Percentiles rank a stretch among this genome's conserved stretches.
Evolutionary conservation across 495 filamentous ascomycete species (phyloP).

Genomic region (Baudoinia panamericana): DNA sequence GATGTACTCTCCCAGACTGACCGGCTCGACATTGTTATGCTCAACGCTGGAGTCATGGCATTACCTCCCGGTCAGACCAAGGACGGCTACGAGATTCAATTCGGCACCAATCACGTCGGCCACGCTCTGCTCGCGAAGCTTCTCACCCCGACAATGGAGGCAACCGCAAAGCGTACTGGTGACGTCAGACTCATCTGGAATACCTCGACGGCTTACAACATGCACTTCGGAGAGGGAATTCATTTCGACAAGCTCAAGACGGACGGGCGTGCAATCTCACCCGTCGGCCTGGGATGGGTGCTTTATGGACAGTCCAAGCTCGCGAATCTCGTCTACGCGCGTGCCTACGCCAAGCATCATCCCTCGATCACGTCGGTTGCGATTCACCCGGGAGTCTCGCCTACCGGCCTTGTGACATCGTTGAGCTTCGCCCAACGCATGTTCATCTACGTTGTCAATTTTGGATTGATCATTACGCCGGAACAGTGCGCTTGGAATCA

Average conservation of each 20-base stretch:
- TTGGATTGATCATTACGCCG: slow-evolving; percentile 2
- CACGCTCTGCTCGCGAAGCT: slow-evolving; percentile 19
- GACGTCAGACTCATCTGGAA: slow-evolving; percentile 36
- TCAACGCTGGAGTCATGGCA: slow-evolving; percentile 22
- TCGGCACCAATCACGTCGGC: slow-evolving; percentile 20
- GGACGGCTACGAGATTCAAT: slow-evolving; percentile 22
- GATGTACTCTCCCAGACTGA: slow-evolving; percentile 2
- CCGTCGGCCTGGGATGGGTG: not conserved
- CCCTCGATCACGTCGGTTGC: slow-evolving; percentile 43
- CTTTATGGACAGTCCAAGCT: slow-evolving; percentile 28
- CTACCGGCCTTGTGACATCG: slow-evolving; percentile 36
- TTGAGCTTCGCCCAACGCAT: not conserved
- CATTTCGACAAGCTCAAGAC: slow-evolving; percentile 20
- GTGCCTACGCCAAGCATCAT: slow-evolving; percentile 32
- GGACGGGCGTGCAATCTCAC: slow-evolving; percentile 4
- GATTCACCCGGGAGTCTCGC: slow-evolving; percentile 55
- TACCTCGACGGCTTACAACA: slow-evolving; percentile 32
- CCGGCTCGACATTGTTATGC: slow-evolving; percentile 15
- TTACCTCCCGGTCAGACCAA: slow-evolving; percentile 13
- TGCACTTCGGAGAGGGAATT: slow-evolving; percentile 20
- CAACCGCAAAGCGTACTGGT: slow-evolving; percentile 7
- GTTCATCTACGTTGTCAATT: slow-evolving; percentile 4
- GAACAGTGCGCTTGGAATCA: slow-evolving; percentile 42
- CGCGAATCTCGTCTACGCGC: slow-evolving; percentile 23
- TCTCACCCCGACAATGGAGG: slow-evolving; percentile 19